Percentiles rank a stretch among this genome's conserved stretches.
Evolutionary conservation across 2,329 filamentous ascomycete species (phyloP).

Genomic region (Chaetomiaceae sp.): DNA sequence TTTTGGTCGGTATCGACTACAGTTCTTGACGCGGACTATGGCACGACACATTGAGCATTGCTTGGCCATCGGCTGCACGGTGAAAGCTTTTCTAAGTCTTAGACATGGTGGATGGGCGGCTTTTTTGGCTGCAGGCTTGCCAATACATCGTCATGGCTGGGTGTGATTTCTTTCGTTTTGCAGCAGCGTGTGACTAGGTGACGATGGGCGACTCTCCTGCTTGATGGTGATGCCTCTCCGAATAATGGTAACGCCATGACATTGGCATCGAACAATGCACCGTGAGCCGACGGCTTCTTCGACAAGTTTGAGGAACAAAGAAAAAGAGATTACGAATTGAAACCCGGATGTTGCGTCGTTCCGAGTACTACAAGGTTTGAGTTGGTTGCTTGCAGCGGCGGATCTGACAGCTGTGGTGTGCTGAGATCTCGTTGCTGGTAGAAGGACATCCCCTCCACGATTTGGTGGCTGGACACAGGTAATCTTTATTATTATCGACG

Average conservation of each 20-base stretch:
- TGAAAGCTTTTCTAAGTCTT: background rate
- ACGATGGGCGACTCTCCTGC: no score
- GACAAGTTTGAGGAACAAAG: no score
- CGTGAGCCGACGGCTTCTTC: no score
- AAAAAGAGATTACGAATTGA: background rate
- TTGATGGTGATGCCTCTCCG: no score
- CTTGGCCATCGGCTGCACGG: background rate
- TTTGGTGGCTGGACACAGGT: background rate
- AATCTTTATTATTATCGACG: background rate
- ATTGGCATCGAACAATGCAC: no score
- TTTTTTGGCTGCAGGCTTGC: background rate
- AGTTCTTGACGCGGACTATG: background rate
- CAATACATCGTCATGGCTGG: background rate
- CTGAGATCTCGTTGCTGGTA: no score
- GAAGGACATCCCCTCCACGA: no score
- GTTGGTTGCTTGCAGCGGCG: background rate
- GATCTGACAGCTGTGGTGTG: background rate
- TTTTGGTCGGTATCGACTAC: background rate
- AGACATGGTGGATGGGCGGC: background rate
- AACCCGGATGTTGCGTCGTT: background rate
- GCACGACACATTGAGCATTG: background rate
- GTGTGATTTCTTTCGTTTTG: background rate
- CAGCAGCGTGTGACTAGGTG: background rate
- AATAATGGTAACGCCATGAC: no score
- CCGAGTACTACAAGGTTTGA: background rate